Evolutionary conservation across 2,329 filamentous ascomycete genomes (phyloP).

Genomic region (Colletotrichum sp.): DNA sequence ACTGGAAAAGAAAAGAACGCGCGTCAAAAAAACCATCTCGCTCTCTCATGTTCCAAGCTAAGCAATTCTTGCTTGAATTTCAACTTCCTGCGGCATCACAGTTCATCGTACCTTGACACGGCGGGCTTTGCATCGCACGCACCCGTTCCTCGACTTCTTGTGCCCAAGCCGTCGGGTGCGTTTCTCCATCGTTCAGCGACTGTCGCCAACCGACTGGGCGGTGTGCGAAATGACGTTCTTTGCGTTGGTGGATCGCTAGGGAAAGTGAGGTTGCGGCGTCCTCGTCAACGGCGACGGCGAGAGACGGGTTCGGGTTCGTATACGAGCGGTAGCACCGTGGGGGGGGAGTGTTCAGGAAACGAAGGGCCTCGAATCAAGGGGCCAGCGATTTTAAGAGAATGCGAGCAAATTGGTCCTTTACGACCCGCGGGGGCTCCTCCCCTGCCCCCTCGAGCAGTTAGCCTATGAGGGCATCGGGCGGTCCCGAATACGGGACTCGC

Average conservation of each 20-base stretch:
- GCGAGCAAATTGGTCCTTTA: background rate
- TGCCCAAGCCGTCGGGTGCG: conserved; percentile 22
- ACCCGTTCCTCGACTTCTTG: conserved; percentile 35
- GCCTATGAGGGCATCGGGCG: background rate
- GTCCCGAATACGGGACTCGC: background rate
- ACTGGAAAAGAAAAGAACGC: background rate
- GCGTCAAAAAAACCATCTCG: background rate
- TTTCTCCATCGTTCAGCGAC: conserved; percentile 4
- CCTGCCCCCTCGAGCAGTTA: background rate
- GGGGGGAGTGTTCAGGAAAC: background rate
- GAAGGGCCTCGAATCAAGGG: background rate
- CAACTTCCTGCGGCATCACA: background rate
- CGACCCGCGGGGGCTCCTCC: background rate
- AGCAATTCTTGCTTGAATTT: background rate
- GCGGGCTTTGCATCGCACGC: conserved; percentile 31
- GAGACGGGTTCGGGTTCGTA: conserved; percentile 1
- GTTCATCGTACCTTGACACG: conserved; percentile 29
- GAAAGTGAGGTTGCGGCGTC: background rate
- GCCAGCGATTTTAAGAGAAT: background rate
- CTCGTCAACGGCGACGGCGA: background rate
- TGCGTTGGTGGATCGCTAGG: background rate
- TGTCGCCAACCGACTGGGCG: background rate
- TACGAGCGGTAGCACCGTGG: background rate
- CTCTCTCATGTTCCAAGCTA: background rate
- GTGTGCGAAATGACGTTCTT: background rate